A percentile compares a stretch with the other conserved stretches of the same genome.
Conservation (phyloP, 495 filamentous ascomycete species). For the Staphylotrichum longicolle region DNA sequence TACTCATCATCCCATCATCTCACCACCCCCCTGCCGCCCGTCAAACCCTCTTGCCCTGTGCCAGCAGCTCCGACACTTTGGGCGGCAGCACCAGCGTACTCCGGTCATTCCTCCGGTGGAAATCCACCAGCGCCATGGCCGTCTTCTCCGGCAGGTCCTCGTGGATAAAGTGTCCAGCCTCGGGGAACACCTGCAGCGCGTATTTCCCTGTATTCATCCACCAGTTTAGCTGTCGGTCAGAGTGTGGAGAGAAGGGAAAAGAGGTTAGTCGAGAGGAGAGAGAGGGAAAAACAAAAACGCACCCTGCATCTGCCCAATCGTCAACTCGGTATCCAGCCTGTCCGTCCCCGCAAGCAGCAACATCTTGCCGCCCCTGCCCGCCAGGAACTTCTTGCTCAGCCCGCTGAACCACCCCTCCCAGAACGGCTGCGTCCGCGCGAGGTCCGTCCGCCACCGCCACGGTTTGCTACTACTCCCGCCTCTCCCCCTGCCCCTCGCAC, state of each 20-base stretch:
- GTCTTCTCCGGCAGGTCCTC: conserved; percentile 91
- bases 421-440: conserved; percentile 80
- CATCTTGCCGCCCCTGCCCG: conserved; percentile 80
- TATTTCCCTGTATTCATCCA: conserved; percentile 72
- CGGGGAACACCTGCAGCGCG: conserved; percentile 88
- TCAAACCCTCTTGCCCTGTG: conserved; percentile 53
- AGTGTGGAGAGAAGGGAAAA: neutral
- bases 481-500: neutral
- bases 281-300: conserved; percentile 24
- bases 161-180: conserved; percentile 94
- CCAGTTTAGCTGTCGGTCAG: neutral
- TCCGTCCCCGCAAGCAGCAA: conserved; percentile 92
- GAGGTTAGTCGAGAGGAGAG: neutral
- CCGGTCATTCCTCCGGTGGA: conserved; percentile 86
- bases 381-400: conserved; percentile 83
- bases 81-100: conserved; percentile 81
- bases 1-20: too few relatives aligned
- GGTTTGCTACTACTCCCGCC: conserved; percentile 21
- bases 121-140: conserved; percentile 80
- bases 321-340: conserved; percentile 87
- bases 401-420: conserved; percentile 95
- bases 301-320: conserved; percentile 98
- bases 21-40: neutral
- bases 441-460: conserved; percentile 86
- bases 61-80: conserved; percentile 67